Percentiles rank a stretch among this genome's conserved stretches.
These are phyloP conservation scores for Colletotrichum orchidophilum DNA, from an alignment of 2,329 filamentous ascomycete genomes.

Conservation along the genomic window DNA sequence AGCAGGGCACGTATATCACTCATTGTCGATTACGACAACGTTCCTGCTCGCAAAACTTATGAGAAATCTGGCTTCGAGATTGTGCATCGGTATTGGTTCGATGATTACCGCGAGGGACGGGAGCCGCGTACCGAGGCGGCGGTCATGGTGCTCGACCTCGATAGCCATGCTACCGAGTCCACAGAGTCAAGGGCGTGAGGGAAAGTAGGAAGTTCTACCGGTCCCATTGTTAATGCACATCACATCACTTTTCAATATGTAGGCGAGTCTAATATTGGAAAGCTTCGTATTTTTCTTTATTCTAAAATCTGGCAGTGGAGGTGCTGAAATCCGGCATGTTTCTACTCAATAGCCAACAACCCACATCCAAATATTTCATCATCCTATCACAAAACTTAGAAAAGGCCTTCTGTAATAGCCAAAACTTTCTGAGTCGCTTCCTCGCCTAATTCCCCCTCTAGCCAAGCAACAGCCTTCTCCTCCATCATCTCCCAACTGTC, in stretches of 20 bases:
- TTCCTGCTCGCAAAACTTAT: slow-evolving; percentile 5
- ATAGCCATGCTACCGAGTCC: background rate
- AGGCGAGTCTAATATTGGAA: no score
- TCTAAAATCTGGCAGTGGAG: no score
- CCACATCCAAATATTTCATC: background rate
- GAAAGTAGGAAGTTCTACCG: no score
- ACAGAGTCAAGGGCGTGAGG: no score
- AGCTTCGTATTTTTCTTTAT: no score
- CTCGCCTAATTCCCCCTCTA: slow-evolving; percentile 39
- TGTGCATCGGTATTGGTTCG: slow-evolving; percentile 29
- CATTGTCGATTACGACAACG: slow-evolving; percentile 27
- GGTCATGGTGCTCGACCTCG: slow-evolving; percentile 17
- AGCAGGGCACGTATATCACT: background rate
- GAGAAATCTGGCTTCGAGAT: slow-evolving; percentile 4
- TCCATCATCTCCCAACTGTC: slow-evolving; percentile 73
- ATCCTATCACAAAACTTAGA: background rate
- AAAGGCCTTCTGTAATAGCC: background rate
- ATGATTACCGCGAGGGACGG: slow-evolving; percentile 15
- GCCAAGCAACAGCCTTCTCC: slow-evolving; percentile 66
- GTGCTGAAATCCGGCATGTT: no score
- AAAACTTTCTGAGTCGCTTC: background rate
- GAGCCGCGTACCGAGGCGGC: slow-evolving; percentile 21
- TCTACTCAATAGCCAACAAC: no score
- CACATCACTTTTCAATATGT: no score
- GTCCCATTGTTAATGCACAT: no score